Percentiles rank a stretch among this genome's conserved stretches.
These are phyloP conservation scores for Raphanus sativus DNA, from an alignment of 345 rosid species.

Conservation along the genomic window DNA sequence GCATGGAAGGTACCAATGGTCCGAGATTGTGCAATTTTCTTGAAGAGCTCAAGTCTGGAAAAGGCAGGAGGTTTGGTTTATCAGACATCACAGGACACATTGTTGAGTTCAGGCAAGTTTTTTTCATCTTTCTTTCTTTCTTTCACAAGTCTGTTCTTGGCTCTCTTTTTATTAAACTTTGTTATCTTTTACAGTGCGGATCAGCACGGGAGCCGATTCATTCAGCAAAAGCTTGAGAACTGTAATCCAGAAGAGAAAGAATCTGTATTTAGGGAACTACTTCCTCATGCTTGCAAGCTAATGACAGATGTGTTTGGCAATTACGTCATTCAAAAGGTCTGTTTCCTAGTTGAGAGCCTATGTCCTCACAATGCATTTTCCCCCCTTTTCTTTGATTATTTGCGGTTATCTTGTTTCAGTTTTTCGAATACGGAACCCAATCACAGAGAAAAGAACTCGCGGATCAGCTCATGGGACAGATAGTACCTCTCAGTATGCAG, in stretches of 20 bases:
- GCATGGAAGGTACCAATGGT: conserved; percentile 3
- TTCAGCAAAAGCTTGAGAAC: conserved; percentile 71
- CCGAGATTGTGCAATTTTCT: conserved; percentile 49
- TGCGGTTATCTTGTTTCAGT: conserved; percentile 38
- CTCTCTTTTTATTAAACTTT: conserved; percentile 5
- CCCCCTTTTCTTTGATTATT: conserved; percentile 9
- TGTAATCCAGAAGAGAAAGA: conserved; percentile 59
- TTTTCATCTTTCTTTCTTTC: background rate
- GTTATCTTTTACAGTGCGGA: conserved; percentile 54
- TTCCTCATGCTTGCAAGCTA: conserved; percentile 60
- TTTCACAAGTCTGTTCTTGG: no score
- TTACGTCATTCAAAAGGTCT: conserved; percentile 73
- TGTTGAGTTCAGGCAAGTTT: conserved; percentile 63
- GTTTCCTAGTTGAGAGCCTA: conserved; percentile 1
- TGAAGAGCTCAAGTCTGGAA: conserved; percentile 63
- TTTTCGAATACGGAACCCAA: conserved; percentile 62
- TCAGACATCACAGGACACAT: conserved; percentile 61
- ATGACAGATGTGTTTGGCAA: conserved; percentile 83
- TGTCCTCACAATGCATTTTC: background rate
- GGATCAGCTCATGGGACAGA: conserved; percentile 58
- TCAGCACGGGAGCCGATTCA: conserved; percentile 78
- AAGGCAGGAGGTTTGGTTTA: conserved; percentile 62
- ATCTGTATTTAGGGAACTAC: conserved; percentile 61
- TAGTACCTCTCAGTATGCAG: conserved; percentile 62
- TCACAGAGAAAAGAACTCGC: conserved; percentile 66